Percentiles rank a stretch among this genome's conserved stretches.
Conservation (phyloP, 1,139 yeast genomes). For the Arxiozyma heterogenica region DNA sequence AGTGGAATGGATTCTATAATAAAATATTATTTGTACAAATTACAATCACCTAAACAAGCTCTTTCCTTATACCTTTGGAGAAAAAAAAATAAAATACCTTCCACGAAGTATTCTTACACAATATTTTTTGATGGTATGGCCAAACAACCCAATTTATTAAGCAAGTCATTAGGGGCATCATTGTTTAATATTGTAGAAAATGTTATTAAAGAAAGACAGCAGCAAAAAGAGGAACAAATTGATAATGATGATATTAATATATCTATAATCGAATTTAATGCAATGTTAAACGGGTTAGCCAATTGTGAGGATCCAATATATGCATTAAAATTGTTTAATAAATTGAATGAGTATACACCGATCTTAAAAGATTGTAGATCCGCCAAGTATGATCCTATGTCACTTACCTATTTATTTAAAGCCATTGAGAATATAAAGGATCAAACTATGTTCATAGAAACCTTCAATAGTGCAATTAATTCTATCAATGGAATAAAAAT, state of each 20-base stretch:
- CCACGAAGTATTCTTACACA: conserved; percentile 46
- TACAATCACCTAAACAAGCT: conserved; percentile 37
- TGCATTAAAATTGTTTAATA: conserved; percentile 15
- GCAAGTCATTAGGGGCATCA: conserved; percentile 17
- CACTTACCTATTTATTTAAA: conserved; percentile 20
- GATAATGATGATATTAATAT: background rate
- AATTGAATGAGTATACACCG: background rate
- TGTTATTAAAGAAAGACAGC: conserved; percentile 11
- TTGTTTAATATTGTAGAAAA: conserved; percentile 16
- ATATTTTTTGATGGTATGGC: conserved; percentile 52
- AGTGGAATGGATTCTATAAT: conserved; percentile 56
- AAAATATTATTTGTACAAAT: conserved; percentile 39
- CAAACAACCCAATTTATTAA: conserved; percentile 25
- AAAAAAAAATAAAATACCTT: conserved; percentile 50
- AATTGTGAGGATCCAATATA: conserved; percentile 20
- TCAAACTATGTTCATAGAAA: conserved; percentile 13
- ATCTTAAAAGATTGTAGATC: conserved; percentile 8
- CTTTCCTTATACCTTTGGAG: conserved; percentile 44
- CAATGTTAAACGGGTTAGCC: conserved; percentile 26
- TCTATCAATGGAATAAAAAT: conserved; percentile 1
- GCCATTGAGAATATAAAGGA: conserved; percentile 17
- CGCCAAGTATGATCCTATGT: conserved; percentile 19
- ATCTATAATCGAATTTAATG: conserved; percentile 20
- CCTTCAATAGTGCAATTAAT: conserved; percentile 15
- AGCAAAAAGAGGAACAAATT: conserved; percentile 10